Percentiles rank a stretch among this genome's conserved stretches.
phyloP scores from a whole-genome alignment of 2,329 filamentous ascomycete genomes.

The Fusarium brevicatenulatum region DNA sequence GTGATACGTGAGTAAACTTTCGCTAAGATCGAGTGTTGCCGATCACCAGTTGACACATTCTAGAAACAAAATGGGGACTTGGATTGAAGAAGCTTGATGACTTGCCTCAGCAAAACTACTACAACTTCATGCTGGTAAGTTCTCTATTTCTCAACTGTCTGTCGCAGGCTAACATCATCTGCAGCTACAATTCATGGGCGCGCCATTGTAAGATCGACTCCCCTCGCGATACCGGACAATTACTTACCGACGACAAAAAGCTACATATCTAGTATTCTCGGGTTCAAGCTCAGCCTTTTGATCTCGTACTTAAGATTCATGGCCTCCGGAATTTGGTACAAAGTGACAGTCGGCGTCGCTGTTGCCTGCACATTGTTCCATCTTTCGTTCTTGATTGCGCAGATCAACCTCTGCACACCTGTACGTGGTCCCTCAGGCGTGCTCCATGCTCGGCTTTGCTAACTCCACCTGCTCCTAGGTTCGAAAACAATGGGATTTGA shows the following conservation, averaged over 20 bases:
- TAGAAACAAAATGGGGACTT: slow-evolving; percentile 57
- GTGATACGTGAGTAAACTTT: slow-evolving; percentile 48
- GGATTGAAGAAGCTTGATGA: slow-evolving; percentile 50
- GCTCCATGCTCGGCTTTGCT: neutral
- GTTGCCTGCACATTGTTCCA: slow-evolving; percentile 52
- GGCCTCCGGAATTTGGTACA: slow-evolving; percentile 48
- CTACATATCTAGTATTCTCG: slow-evolving; percentile 55
- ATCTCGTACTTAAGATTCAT: slow-evolving; percentile 58
- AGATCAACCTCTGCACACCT: slow-evolving; percentile 51
- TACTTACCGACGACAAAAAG: slow-evolving; percentile 33
- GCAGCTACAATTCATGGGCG: slow-evolving; percentile 53
- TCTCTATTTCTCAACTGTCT: accelerated
- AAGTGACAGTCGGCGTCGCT: slow-evolving; percentile 49
- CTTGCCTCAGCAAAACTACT: slow-evolving; percentile 52
- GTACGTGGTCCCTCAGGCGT: slow-evolving; percentile 16
- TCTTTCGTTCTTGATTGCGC: slow-evolving; percentile 50
- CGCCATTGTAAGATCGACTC: slow-evolving; percentile 51
- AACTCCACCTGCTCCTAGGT: neutral
- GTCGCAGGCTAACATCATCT: neutral
- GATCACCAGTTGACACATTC: neutral
- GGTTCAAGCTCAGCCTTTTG: slow-evolving; percentile 59
- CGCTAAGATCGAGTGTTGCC: neutral
- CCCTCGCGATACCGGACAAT: neutral
- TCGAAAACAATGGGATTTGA: slow-evolving; percentile 54
- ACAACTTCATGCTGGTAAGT: slow-evolving; percentile 44